Evolutionary conservation across 1,284 basidiomycete species (phyloP).

Genomic region (Ustilago xerochloae): DNA sequence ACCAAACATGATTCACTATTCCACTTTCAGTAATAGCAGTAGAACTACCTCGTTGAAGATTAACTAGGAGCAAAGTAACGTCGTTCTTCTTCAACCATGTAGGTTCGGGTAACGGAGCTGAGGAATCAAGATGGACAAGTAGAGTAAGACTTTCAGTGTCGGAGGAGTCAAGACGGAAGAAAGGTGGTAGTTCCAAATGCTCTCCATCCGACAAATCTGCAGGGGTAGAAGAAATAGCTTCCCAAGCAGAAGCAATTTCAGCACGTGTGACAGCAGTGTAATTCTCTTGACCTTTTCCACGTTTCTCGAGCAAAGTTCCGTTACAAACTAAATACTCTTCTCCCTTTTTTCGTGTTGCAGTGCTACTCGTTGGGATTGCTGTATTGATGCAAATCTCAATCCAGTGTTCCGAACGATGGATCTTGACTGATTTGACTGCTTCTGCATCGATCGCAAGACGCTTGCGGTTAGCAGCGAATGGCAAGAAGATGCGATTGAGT

Average conservation of each 20-base stretch:
- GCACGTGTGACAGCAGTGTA: conserved; percentile 38
- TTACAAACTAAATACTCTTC: conserved; percentile 72
- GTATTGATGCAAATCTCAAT: conserved; percentile 79
- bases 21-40: conserved; percentile 56
- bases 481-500: conserved; percentile 79
- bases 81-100: conserved; percentile 95
- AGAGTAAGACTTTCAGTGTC: conserved; percentile 30
- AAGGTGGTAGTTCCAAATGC: conserved; percentile 34
- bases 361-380: neutral
- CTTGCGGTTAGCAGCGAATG: conserved; percentile 87
- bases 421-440: conserved; percentile 81
- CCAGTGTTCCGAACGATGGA: conserved; percentile 83
- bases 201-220: neutral
- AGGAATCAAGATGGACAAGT: conserved; percentile 76
- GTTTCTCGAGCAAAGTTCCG: conserved; percentile 73
- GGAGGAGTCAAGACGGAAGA: conserved; percentile 18
- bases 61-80: conserved; percentile 89
- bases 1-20: conserved; percentile 74
- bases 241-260: conserved; percentile 41
- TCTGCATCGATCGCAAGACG: conserved; percentile 89
- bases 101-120: conserved; percentile 83
- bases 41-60: conserved; percentile 78
- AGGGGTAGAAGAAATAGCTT: neutral
- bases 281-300: conserved; percentile 37
- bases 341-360: conserved; percentile 68